These are phyloP conservation scores for Picea glauca DNA, from an alignment of 75 land plant genomes.

Conservation along the genomic window DNA sequence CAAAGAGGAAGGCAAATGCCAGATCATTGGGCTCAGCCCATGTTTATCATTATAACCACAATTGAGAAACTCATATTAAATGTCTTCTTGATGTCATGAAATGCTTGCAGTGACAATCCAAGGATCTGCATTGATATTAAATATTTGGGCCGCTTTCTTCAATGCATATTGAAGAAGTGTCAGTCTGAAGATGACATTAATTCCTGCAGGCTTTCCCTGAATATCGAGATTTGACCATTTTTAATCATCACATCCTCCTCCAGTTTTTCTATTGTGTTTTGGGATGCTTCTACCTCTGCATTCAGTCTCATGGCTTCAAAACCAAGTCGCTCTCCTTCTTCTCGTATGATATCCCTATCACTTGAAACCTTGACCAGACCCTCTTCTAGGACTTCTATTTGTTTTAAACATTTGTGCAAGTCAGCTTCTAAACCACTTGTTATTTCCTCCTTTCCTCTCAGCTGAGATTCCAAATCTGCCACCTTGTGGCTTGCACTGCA, in stretches of 20 bases:
- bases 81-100: no score
- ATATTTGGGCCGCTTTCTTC: no score
- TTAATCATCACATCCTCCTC: constrained; percentile 85
- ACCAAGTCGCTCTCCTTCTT: constrained; percentile 68
- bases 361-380: constrained; percentile 42
- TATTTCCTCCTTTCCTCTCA: constrained; percentile 44
- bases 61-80: no score
- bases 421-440: constrained; percentile 36
- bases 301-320: constrained; percentile 67
- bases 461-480: constrained; percentile 40
- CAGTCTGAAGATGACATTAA: no score
- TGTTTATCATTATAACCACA: no score
- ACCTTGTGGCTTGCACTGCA: constrained; percentile 30
- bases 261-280: constrained; percentile 64
- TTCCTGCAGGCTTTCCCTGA: constrained; percentile 13
- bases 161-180: no score
- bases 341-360: constrained; percentile 78
- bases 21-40: no score
- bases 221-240: constrained; percentile 83
- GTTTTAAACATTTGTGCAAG: constrained; percentile 41
- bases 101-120: no score
- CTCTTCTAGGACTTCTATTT: constrained; percentile 23
- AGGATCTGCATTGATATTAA: no score
- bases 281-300: constrained; percentile 47
- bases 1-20: no score